Evolutionary conservation across 208 protist species (phyloP), one percentile per base, ranked within the genome.

Genomic region (Trypanosoma rangeli): DNA sequence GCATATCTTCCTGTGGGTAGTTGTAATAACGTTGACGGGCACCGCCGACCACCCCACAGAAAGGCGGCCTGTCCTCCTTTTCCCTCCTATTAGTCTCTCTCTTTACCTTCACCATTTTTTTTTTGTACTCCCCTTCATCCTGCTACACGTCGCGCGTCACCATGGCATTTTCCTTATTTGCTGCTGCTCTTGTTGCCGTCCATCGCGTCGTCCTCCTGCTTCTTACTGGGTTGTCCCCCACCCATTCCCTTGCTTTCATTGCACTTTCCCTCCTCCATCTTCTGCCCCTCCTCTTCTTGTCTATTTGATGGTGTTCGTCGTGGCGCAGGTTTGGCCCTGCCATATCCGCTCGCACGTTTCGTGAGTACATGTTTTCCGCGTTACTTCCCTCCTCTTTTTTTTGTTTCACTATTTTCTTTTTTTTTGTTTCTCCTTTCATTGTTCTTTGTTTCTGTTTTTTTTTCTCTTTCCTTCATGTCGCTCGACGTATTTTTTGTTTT

Each of bases 361-460:
- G 42, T 46, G 42, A 1, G 42, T 46, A 7, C 33, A 37, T 7
- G 33, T 9, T 7, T 7, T 37, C 33, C 33, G 4, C 33, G 33
- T 37, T 7, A 2, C 33, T 37, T 37, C 46, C 20, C 46, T 9
- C 10, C 46, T 49, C 26, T 5, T 18, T 28, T 39, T 46, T 31
- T 10, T 33, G 5, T 56, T 54, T 66, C n/a, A 52, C 44, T 22
- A 13, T 39, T 22, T 35, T 46, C 1, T 48, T 9, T 64, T n/a
- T 20, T 29, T 42, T 52, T 33, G 5, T 31, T 16, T 3, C 26
- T 50, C 62, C 39, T 35, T 72, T 57, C 78, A n/a, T 66, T 62
- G 56, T 64, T 72, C 52, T 73, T 75, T 58, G 9, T 54, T 59
- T 33, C 54, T 42, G 53, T 39, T 39, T 31, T 37, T 59, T 22